Evolutionary conservation across 78 protist species (phyloP), one percentile per base, ranked within the genome.

Genomic region (slime mould (Dictyostelium discoideum)): DNA sequence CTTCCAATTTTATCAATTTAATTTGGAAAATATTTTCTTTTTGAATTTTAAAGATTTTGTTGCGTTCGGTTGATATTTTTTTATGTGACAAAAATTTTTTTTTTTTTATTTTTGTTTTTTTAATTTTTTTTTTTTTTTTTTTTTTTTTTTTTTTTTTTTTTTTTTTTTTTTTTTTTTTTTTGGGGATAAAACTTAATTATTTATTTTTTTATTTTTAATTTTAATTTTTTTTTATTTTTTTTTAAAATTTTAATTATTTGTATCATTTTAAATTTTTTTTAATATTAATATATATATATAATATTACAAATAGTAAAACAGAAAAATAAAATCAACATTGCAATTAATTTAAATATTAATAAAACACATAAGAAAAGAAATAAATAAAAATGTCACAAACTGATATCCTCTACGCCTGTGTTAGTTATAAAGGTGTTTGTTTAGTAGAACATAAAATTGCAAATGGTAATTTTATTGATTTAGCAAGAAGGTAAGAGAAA

Each of bases 371-470:
- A 60, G 9, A 60, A 60, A 60, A 20, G 8, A 69, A 69, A 26
- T 10, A 69, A 69, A 32, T 14, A 18, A 74, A 74, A 14, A 74
- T 74, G 81, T 74, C 81, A 74, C 40, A 26, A 74, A 74, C 40
- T 32, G 81, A 74, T 32, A 63, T 90, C 24, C 85, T 90, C 57
- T 90, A 90, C 39, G 95, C 95, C 4, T 90, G 87, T 69, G 88
- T 90, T 72, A 77, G 95, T 54, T 90, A 82, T 37, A 90, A 82
- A 72, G 95, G 95, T 39, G 24, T 57, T 39, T 82, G 84, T 24
- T 46, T 90, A 14, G 95, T 90, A 24, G 95, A 90, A 73, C 88
- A 90, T 40, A 63, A 67, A 29, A 81, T 60, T 7, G 95, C 78
- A 26, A 72, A 82, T 82, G 95, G 89, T 54, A 90, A 82, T 39